phyloP scores from a whole-genome alignment of 2,329 filamentous ascomycete genomes.

The Monilinia fructigena region DNA sequence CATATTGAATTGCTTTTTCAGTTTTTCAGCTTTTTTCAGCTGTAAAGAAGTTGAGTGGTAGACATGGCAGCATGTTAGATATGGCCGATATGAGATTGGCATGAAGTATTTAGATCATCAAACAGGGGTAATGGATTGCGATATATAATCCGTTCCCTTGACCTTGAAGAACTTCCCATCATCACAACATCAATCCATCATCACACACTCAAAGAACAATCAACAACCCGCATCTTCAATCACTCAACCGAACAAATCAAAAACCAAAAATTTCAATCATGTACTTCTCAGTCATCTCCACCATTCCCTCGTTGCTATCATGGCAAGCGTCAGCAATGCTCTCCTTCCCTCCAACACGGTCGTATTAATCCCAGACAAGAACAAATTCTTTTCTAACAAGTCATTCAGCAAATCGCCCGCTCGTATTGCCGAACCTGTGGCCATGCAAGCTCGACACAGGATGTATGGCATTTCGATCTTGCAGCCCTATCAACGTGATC shows the following conservation, averaged over 20 bases:
- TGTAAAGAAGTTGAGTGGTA: not conserved
- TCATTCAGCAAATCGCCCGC: constrained; percentile 39
- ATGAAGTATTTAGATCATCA: not conserved
- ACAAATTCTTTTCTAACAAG: constrained; percentile 6
- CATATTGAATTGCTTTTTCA: too few species aligned
- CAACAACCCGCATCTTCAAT: not conserved
- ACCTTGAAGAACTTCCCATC: not conserved
- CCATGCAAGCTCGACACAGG: too few species aligned
- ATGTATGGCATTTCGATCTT: too few species aligned
- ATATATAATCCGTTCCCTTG: not conserved
- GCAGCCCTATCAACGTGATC: not conserved
- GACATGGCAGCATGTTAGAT: not conserved
- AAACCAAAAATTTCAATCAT: constrained; percentile 2
- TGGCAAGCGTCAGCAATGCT: constrained; percentile 8
- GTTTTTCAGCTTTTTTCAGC: not conserved
- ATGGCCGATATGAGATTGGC: too few species aligned
- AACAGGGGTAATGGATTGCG: not conserved
- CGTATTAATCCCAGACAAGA: not conserved
- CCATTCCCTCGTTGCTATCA: not conserved
- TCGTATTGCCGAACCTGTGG: not conserved
- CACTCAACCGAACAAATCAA: not conserved
- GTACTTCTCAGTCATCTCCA: constrained; percentile 8
- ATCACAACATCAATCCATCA: not conserved
- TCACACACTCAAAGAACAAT: not conserved
- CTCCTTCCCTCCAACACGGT: not conserved